Base-by-base conservation (phyloP, 1,284 basidiomycete species). In the Cryptococcus sp. region DNA sequence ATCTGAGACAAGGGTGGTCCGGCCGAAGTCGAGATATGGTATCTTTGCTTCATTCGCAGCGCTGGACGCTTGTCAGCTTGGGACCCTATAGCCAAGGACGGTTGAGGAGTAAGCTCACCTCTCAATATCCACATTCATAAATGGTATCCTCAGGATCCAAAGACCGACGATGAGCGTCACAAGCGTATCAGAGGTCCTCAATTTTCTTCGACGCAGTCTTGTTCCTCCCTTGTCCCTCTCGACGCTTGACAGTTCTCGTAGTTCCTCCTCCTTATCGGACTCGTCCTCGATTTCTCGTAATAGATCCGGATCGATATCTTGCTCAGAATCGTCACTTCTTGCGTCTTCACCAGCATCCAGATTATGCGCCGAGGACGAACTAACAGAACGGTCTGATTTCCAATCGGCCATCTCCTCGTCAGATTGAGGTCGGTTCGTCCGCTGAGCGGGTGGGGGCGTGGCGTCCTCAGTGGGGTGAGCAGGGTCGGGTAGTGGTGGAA, bases 11-110 rank as follows among this genome's bases (percentile, higher is more conserved):
- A 84, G 72, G 17, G 62, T 71, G 2, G 77, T 70, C 45, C 85
- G 83, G 27, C 86, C 76, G 39, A 86, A 84, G 67, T 93, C 88
- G 48, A 97, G 82, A 78, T 92, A 96, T 0, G 93, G 92, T 41
- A 97, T 80, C 35, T 85, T 80, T 69, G 88, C 87, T 22, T 80
- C 79, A 65, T 91, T 87, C 47, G 93, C 30, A 35, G 30, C 30
- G 30, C 30, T 35, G 13, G 30, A 35, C 30, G 8, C 30, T 8
- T 35, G 30, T 35, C 30, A 35, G 30, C 30, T 35, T 13, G 30
- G 30, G 13, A 13, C 3, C 5, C 16, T 5, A 47, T 17, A 4
- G 17, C 19, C 13, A 45, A 38, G 41, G 10, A 47, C 13, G 41
- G 13, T 35, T 5, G 30, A 46, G 57, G 57, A 16, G 16, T 25